Evolutionary conservation across 148 eudicot species (phyloP).

Genomic region (Heliosperma pusillum): DNA sequence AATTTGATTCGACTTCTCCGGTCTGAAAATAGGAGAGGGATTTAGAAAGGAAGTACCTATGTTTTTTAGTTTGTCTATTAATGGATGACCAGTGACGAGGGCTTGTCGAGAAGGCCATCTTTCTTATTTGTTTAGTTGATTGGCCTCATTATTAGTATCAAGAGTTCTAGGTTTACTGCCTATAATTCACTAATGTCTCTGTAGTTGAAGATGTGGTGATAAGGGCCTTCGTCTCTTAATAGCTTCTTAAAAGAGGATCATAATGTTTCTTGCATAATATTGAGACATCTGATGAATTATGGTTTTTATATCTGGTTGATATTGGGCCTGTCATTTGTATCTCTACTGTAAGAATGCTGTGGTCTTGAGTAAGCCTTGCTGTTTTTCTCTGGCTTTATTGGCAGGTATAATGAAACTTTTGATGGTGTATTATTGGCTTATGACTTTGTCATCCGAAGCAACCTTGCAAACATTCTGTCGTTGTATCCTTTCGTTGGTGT

Average conservation of each 20-base stretch:
- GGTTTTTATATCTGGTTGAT: background rate
- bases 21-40: too few relatives aligned
- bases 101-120: background rate
- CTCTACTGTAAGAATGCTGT: background rate
- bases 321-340: background rate
- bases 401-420: slow-evolving; percentile 70
- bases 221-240: too few relatives aligned
- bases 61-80: too few relatives aligned
- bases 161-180: too few relatives aligned
- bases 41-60: background rate
- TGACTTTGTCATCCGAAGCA: slow-evolving; percentile 34
- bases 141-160: background rate
- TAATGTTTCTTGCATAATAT: background rate
- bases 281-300: background rate
- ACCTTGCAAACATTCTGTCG: slow-evolving; percentile 53
- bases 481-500: slow-evolving; percentile 64
- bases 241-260: background rate
- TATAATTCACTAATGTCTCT: too few relatives aligned
- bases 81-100: background rate
- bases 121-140: background rate
- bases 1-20: too few relatives aligned
- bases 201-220: background rate
- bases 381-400: background rate
- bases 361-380: background rate
- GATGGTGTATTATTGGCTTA: slow-evolving; percentile 82